These are phyloP conservation scores for Chrysanthemum lavandulifolium DNA, from an alignment of 129 eudicot species.

Conservation along the genomic window DNA sequence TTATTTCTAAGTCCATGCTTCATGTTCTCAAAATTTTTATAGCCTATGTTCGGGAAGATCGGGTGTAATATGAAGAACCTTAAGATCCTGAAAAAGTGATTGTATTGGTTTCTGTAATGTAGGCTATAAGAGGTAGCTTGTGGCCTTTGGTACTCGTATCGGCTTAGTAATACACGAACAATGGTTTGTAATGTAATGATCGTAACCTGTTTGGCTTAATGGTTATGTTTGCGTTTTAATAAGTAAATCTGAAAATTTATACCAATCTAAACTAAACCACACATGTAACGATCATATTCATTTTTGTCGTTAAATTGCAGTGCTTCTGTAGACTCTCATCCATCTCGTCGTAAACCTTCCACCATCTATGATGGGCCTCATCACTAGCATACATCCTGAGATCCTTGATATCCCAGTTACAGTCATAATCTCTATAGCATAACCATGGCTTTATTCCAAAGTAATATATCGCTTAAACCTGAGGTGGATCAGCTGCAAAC, in stretches of 20 bases:
- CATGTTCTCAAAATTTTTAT: neutral
- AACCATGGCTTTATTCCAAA: conserved; percentile 91
- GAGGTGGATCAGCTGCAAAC: conserved; percentile 80
- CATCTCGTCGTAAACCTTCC: conserved; percentile 76
- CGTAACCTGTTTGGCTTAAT: neutral
- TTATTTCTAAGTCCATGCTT: too few species aligned
- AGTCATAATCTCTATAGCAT: conserved; percentile 83
- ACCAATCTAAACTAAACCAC: too few species aligned
- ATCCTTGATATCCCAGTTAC: conserved; percentile 73
- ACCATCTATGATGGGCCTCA: conserved; percentile 73
- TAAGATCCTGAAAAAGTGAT: neutral
- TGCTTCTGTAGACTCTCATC: conserved; percentile 46
- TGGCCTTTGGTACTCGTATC: neutral
- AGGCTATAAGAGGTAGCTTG: too few species aligned
- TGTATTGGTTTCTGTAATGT: too few species aligned
- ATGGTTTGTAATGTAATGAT: neutral
- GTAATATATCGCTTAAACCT: conserved; percentile 73
- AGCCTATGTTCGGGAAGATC: neutral
- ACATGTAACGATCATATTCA: conserved; percentile 49
- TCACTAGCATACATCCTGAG: conserved; percentile 79
- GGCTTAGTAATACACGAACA: neutral
- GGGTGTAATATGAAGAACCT: neutral
- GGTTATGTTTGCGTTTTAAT: neutral
- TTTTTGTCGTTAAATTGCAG: conserved; percentile 52
- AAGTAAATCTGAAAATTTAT: neutral